Evolutionary conservation across 371 early-diverging fungal species (phyloP).

Genomic region (Mortierella sp.): DNA sequence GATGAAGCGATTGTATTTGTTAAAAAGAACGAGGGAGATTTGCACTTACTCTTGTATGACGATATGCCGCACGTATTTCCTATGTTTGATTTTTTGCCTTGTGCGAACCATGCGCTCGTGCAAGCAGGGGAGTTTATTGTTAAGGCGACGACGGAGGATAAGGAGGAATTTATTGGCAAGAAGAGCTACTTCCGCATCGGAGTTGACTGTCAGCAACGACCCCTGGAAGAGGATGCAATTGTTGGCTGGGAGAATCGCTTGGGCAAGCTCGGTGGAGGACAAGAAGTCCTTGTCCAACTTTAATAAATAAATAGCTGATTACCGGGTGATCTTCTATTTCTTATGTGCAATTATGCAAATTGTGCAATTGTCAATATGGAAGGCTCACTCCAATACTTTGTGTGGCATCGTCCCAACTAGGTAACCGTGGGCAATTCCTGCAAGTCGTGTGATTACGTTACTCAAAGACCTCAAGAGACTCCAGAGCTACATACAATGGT

Average conservation of each 20-base stretch:
- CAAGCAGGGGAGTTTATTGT: slow-evolving; percentile 38
- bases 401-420: no score
- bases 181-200: slow-evolving; percentile 25
- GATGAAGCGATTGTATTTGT: slow-evolving; percentile 71
- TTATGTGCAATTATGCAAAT: no score
- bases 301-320: neutral
- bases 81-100: slow-evolving; percentile 55
- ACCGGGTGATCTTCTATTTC: neutral
- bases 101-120: slow-evolving; percentile 28
- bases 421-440: no score
- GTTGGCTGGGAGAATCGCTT: slow-evolving; percentile 41
- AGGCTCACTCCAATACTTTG: no score
- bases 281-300: slow-evolving; percentile 12
- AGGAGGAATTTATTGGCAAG: neutral
- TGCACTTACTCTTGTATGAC: slow-evolving; percentile 66
- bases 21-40: slow-evolving; percentile 23
- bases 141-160: slow-evolving; percentile 13
- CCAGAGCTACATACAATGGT: neutral
- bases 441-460: neutral
- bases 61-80: slow-evolving; percentile 89
- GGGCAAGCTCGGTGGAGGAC: slow-evolving; percentile 50
- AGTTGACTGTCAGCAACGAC: slow-evolving; percentile 23
- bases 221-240: slow-evolving; percentile 33
- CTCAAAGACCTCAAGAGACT: neutral
- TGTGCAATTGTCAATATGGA: no score